Evolutionary conservation across 305 asterid genomes (phyloP).

Genomic region (Solanum aculeatissimum): DNA sequence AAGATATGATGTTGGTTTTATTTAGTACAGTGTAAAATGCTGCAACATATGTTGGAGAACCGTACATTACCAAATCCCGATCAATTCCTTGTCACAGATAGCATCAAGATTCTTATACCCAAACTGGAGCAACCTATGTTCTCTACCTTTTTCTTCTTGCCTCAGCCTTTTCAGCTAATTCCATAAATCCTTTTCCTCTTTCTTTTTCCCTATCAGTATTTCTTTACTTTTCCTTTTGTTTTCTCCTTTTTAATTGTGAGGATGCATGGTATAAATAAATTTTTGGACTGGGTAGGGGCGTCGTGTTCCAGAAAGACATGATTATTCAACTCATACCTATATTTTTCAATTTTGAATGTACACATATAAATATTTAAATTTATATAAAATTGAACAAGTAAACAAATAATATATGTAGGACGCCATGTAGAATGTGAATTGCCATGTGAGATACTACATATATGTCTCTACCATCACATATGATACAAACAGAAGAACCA

Average conservation of each 20-base stretch:
- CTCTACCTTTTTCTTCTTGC: background rate
- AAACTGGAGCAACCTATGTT: constrained; percentile 6
- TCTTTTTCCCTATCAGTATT: background rate
- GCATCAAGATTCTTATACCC: constrained; percentile 4
- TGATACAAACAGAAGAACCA: too few species aligned
- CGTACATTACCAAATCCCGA: constrained; percentile 3
- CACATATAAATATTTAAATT: too few species aligned
- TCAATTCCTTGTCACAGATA: background rate
- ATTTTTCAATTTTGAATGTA: too few species aligned
- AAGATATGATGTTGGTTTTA: background rate
- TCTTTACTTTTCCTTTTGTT: background rate
- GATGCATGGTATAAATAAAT: background rate
- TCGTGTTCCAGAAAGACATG: background rate
- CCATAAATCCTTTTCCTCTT: background rate
- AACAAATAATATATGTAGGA: too few species aligned
- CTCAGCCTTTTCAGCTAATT: background rate
- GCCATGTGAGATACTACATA: too few species aligned
- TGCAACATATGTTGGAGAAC: background rate
- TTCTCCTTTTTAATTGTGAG: background rate
- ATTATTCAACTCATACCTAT: too few species aligned
- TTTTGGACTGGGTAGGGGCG: background rate
- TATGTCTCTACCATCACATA: too few species aligned
- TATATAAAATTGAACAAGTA: too few species aligned
- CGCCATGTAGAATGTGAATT: too few species aligned
- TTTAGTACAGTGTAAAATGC: background rate